A percentile compares a stretch with the other conserved stretches of the same genome.
Evolutionary conservation across 345 rosid genomes (phyloP).

Genomic region (Aquilaria yunnanensis): DNA sequence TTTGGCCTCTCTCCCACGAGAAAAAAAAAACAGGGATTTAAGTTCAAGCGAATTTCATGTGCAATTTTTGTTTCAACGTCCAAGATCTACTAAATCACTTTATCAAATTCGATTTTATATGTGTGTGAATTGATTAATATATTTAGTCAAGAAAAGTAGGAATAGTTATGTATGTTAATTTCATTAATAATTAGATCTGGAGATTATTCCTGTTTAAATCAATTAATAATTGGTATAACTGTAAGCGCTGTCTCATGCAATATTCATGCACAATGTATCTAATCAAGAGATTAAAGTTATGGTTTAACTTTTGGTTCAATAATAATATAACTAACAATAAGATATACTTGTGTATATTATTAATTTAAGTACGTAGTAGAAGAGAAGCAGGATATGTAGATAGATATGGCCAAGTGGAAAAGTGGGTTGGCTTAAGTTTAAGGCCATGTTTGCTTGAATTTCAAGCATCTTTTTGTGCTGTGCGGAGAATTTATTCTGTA

Average conservation of each 20-base stretch:
- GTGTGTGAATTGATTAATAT: too few species aligned
- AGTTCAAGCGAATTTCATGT: too few species aligned
- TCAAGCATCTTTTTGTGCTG: conserved; percentile 78
- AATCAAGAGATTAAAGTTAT: conserved; percentile 29
- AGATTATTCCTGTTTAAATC: conserved; percentile 24
- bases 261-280: not conserved
- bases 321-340: conserved; percentile 2
- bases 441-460: conserved; percentile 77
- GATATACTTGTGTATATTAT: too few species aligned
- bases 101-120: too few species aligned
- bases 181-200: conserved; percentile 19
- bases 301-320: conserved; percentile 53
- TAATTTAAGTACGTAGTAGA: too few species aligned
- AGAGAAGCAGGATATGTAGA: not conserved
- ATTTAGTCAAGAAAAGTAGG: not conserved
- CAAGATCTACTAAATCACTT: too few species aligned
- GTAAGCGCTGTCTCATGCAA: conserved; percentile 16
- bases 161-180: not conserved
- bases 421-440: conserved; percentile 45
- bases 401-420: conserved; percentile 23
- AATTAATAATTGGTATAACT: not conserved
- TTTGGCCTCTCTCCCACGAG: too few species aligned
- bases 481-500: conserved; percentile 50
- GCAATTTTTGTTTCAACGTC: too few species aligned
- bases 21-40: too few species aligned